Conservation (phyloP, 2,329 filamentous ascomycete species). For the Kalmusia sp. region DNA sequence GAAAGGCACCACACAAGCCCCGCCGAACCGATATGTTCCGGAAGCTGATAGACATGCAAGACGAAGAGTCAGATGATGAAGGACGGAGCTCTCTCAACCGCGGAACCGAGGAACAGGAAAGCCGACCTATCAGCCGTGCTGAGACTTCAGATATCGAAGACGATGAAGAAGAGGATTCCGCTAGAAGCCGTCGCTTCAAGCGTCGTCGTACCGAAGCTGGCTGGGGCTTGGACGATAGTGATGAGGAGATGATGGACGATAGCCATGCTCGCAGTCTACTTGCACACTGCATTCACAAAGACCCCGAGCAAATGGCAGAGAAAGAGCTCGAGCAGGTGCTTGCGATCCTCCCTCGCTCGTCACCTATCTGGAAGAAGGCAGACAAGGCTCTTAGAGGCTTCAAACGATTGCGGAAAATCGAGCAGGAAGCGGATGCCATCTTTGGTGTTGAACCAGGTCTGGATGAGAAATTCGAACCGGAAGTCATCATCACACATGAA, state of each 20-base stretch:
- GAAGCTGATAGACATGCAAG: slow-evolving; percentile 74
- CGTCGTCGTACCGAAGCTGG: slow-evolving; percentile 53
- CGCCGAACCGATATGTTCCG: slow-evolving; percentile 81
- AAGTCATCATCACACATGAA: slow-evolving; percentile 49
- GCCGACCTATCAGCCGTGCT: slow-evolving; percentile 76
- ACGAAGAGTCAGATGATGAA: slow-evolving; percentile 86
- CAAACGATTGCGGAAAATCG: slow-evolving; percentile 76
- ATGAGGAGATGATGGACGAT: slow-evolving; percentile 58
- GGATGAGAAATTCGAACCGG: slow-evolving; percentile 51
- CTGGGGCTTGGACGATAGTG: slow-evolving; percentile 54
- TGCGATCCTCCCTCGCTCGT: slow-evolving; percentile 61
- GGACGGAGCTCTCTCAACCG: slow-evolving; percentile 69
- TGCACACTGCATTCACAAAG: slow-evolving; percentile 58
- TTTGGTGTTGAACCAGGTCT: slow-evolving; percentile 53
- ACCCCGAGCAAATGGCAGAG: slow-evolving; percentile 75
- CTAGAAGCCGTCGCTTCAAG: slow-evolving; percentile 53
- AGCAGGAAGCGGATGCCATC: slow-evolving; percentile 83
- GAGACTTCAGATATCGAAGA: slow-evolving; percentile 60
- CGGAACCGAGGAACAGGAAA: slow-evolving; percentile 87
- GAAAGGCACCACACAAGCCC: slow-evolving; percentile 61
- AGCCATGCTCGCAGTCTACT: slow-evolving; percentile 54
- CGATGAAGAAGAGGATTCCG: slow-evolving; percentile 55
- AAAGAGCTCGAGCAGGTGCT: slow-evolving; percentile 64
- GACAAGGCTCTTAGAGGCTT: slow-evolving; percentile 62
- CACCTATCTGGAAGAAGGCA: slow-evolving; percentile 78